A percentile compares a stretch with the other conserved stretches of the same genome.
phyloP scores from a whole-genome alignment of 2,329 filamentous ascomycete species.

The Paecilomyces sp. region DNA sequence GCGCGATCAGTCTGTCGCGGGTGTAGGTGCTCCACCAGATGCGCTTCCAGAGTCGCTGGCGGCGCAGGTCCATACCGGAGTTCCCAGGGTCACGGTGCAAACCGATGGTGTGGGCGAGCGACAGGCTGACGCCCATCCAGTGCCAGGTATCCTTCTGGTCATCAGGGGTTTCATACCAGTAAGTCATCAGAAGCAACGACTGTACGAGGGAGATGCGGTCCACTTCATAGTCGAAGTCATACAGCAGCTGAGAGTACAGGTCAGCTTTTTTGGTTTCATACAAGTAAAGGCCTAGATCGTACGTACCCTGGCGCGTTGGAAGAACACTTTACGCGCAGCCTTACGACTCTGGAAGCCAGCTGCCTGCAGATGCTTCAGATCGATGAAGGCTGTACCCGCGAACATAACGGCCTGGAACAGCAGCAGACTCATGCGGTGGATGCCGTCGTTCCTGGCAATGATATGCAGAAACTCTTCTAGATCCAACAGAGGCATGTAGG shows the following conservation, averaged over 20 bases:
- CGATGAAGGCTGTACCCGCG: conserved; percentile 79
- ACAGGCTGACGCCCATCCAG: conserved; percentile 96
- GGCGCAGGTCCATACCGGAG: conserved; percentile 64
- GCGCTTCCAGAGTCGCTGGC: conserved; percentile 82
- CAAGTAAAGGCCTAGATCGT: not conserved
- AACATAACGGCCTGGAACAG: conserved; percentile 96
- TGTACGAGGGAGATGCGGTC: conserved; percentile 86
- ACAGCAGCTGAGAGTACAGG: conserved; percentile 57
- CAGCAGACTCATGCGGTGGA: conserved; percentile 69
- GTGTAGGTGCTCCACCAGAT: conserved; percentile 99
- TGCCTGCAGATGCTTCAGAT: conserved; percentile 65
- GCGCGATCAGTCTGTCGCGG: conserved; percentile 82
- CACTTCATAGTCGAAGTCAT: conserved; percentile 91
- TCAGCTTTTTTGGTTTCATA: not conserved
- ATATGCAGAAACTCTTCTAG: conserved; percentile 51
- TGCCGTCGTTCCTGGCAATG: conserved; percentile 61
- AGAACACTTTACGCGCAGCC: conserved; percentile 78
- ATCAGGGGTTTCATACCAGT: conserved; percentile 95
- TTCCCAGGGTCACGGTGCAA: conserved; percentile 78
- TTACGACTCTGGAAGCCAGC: conserved; percentile 74
- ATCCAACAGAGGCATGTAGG: conserved; percentile 84
- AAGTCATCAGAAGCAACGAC: conserved; percentile 83
- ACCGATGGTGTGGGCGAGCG: conserved; percentile 86
- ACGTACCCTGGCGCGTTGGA: conserved; percentile 75
- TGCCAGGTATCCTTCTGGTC: conserved; percentile 98